phyloP scores from a whole-genome alignment of 148 eudicot genomes.

The Persicaria maculosa region DNA sequence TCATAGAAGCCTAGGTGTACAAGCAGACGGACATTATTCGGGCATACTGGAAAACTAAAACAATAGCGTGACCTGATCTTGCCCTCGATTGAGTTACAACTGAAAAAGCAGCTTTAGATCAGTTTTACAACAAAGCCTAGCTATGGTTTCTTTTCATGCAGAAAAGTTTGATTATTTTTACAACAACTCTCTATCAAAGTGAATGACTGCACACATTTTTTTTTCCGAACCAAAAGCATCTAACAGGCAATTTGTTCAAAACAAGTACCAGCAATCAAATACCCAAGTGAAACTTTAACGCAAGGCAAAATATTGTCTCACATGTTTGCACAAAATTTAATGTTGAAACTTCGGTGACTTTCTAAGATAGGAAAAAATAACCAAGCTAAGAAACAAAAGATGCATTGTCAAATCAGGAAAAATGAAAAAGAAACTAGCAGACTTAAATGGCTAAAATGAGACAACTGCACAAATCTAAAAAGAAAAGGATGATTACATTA shows the following conservation, averaged over 20 bases:
- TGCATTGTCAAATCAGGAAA: neutral
- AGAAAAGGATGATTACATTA: too few species aligned
- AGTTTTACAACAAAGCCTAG: too few species aligned
- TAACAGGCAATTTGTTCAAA: neutral
- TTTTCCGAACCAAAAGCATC: too few species aligned
- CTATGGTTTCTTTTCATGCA: neutral
- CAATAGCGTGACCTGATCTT: neutral
- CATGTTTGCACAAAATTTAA: neutral
- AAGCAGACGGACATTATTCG: neutral
- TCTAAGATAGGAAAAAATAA: neutral
- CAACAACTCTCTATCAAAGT: too few species aligned
- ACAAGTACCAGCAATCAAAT: neutral
- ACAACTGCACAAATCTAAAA: too few species aligned
- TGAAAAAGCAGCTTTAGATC: too few species aligned
- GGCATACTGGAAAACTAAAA: neutral
- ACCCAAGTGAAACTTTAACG: neutral
- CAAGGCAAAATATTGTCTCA: neutral
- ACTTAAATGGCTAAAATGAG: neutral
- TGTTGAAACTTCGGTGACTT: neutral
- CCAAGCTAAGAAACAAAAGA: neutral
- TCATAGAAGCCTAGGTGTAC: neutral
- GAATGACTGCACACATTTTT: too few species aligned
- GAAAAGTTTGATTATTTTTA: neutral
- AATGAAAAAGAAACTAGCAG: neutral
- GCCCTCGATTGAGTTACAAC: neutral